A percentile compares a stretch with the other conserved stretches of the same genome.
phyloP scores from a whole-genome alignment of 83 land plant genomes.

The Picea abies region DNA sequence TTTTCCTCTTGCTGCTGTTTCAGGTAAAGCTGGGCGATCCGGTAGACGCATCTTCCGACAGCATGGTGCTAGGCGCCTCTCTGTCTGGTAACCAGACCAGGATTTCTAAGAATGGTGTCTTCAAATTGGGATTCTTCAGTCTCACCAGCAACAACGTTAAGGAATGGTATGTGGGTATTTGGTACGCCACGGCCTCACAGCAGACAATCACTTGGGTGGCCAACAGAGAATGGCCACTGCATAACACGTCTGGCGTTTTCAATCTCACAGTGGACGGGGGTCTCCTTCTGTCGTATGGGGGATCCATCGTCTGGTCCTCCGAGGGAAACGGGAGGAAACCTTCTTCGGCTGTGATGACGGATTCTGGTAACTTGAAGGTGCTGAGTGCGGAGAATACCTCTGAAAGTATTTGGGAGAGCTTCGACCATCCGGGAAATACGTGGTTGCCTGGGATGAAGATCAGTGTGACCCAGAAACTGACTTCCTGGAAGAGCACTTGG shows the following conservation, averaged over 20 bases:
- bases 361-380: too few species aligned
- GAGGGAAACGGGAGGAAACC: neutral
- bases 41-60: neutral
- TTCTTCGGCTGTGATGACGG: too few species aligned
- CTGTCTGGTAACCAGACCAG: neutral
- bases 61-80: neutral
- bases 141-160: neutral
- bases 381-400: too few species aligned
- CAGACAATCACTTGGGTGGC: neutral
- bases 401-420: too few species aligned
- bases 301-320: slow-evolving; percentile 27
- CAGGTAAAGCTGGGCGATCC: neutral
- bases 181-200: neutral
- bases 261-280: slow-evolving; percentile 12
- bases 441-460: too few species aligned
- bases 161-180: neutral
- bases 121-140: neutral
- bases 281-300: slow-evolving; percentile 6
- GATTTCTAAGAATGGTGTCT: neutral
- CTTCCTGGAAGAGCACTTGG: too few species aligned
- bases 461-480: too few species aligned
- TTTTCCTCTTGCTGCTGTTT: neutral
- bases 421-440: too few species aligned
- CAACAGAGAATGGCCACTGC: neutral
- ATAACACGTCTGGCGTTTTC: neutral